A percentile compares a stretch with the other conserved stretches of the same genome.
Evolutionary conservation across 352 stramenopile genomes (phyloP).

Genomic region (Globisporangium middletonii): DNA sequence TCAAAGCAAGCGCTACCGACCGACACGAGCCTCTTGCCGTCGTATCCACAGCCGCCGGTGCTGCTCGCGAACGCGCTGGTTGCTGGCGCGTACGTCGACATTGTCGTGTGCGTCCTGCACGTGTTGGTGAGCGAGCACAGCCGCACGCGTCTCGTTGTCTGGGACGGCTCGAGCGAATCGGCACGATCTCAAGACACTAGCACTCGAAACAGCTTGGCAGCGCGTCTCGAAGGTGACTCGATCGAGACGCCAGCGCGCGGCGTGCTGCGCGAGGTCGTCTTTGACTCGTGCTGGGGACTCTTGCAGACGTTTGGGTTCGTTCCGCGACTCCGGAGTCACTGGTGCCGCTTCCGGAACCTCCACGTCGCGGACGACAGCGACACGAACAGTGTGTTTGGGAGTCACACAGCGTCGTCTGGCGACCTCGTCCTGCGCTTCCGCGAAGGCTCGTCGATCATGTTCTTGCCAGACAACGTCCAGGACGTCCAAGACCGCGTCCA

Average conservation of each 20-base stretch:
- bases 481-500: conserved; percentile 41
- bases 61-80: conserved; percentile 37
- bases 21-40: conserved; percentile 45
- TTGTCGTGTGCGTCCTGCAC: conserved; percentile 53
- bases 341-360: conserved; percentile 75
- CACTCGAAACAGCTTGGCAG: conserved; percentile 4
- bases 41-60: conserved; percentile 33
- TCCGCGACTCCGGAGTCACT: conserved; percentile 27
- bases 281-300: conserved; percentile 63
- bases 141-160: conserved; percentile 42
- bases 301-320: conserved; percentile 52
- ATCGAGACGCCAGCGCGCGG: conserved; percentile 25
- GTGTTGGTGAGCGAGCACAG: conserved; percentile 22
- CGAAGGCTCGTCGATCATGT: conserved; percentile 59
- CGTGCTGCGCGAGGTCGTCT: conserved; percentile 51
- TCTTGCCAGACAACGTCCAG: conserved; percentile 37
- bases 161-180: conserved; percentile 54
- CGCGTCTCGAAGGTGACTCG: conserved; percentile 14
- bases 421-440: conserved; percentile 46
- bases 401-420: not conserved
- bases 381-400: not conserved
- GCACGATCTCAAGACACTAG: conserved; percentile 4
- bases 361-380: conserved; percentile 32
- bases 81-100: conserved; percentile 46
- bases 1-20: conserved; percentile 23